Evolutionary conservation across 306 rosid species (phyloP).

Genomic region (Citrullus mucosospermus): DNA sequence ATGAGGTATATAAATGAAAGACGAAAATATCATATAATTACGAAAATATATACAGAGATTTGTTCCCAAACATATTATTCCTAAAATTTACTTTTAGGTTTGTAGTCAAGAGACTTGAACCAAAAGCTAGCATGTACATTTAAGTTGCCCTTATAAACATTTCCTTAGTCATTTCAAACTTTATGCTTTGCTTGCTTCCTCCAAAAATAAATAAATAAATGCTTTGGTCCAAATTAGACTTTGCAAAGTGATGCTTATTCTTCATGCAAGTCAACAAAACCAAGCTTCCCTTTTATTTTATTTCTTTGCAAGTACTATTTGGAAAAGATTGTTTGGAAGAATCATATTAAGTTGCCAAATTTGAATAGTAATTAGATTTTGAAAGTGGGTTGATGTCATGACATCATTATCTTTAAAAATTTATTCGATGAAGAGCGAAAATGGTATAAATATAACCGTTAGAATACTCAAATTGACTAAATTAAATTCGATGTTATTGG

Average conservation of each 20-base stretch:
- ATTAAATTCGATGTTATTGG: not conserved
- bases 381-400: not conserved
- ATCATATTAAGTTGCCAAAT: not conserved
- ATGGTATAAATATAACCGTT: not conserved
- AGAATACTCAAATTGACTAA: too few species aligned
- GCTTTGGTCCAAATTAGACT: not conserved
- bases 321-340: not conserved
- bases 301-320: not conserved
- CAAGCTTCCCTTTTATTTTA: not conserved
- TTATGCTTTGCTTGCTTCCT: constrained; percentile 5
- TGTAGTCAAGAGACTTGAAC: not conserved
- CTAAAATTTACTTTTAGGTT: not conserved
- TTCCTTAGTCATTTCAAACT: not conserved
- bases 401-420: not conserved
- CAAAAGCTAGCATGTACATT: not conserved
- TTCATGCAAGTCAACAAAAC: constrained; percentile 8
- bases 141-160: not conserved
- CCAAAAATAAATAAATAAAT: not conserved
- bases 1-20: too few species aligned
- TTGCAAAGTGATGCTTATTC: constrained; percentile 4
- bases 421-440: not conserved
- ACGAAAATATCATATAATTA: too few species aligned
- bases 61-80: not conserved
- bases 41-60: too few species aligned
- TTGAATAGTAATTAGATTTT: not conserved